Percentiles rank a stretch among this genome's conserved stretches.
These are phyloP conservation scores for Microcera coccophila DNA, from an alignment of 2,329 filamentous ascomycete species.

Conservation along the genomic window DNA sequence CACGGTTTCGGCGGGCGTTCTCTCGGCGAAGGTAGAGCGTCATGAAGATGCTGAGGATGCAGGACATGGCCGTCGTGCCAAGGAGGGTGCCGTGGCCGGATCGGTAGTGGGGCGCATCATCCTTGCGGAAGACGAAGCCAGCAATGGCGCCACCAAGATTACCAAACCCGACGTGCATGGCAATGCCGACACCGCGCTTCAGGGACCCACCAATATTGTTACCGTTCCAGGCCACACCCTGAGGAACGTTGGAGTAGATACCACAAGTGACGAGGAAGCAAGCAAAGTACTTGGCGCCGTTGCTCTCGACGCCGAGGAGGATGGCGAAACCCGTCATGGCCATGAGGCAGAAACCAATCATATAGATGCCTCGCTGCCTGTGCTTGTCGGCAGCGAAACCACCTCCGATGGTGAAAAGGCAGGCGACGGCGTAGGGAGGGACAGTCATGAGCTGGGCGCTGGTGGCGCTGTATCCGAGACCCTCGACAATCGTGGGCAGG, in stretches of 20 bases:
- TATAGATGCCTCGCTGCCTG: slow-evolving; percentile 36
- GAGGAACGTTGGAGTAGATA: slow-evolving; percentile 52
- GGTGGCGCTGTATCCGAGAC: slow-evolving; percentile 36
- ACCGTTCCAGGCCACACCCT: slow-evolving; percentile 56
- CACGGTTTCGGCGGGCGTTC: slow-evolving; percentile 50
- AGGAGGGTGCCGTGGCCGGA: slow-evolving; percentile 58
- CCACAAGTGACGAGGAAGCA: slow-evolving; percentile 40
- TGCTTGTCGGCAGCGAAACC: slow-evolving; percentile 43
- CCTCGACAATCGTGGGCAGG: slow-evolving; percentile 35
- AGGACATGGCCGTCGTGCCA: slow-evolving; percentile 51
- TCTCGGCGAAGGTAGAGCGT: slow-evolving; percentile 54
- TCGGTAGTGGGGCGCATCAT: slow-evolving; percentile 52
- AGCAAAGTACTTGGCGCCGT: slow-evolving; percentile 45
- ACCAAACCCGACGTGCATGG: slow-evolving; percentile 50
- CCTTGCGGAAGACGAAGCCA: slow-evolving; percentile 33
- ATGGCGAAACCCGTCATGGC: slow-evolving; percentile 34
- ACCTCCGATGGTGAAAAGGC: slow-evolving; percentile 33
- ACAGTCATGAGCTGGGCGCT: slow-evolving; percentile 38
- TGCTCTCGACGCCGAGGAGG: slow-evolving; percentile 30
- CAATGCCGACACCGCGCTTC: slow-evolving; percentile 54
- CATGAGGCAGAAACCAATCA: slow-evolving; percentile 35
- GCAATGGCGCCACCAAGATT: slow-evolving; percentile 36
- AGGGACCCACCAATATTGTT: slow-evolving; percentile 54
- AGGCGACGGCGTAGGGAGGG: slow-evolving; percentile 37
- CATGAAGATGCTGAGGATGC: slow-evolving; percentile 51